A percentile compares a stretch with the other conserved stretches of the same genome.
phyloP scores from a whole-genome alignment of 345 rosid genomes.

The Aquilaria sinensis region DNA sequence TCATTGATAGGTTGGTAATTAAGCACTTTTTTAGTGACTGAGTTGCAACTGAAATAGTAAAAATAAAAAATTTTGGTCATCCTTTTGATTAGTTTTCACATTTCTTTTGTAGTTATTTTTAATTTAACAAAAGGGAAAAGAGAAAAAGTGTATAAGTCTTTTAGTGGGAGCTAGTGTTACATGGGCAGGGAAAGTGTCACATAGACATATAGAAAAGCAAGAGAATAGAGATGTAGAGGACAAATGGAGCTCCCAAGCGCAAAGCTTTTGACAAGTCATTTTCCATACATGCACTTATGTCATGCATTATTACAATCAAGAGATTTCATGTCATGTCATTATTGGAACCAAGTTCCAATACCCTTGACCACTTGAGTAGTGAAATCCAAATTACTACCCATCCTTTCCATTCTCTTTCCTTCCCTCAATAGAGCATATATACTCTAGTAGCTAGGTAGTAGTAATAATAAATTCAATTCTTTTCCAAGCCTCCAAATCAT shows the following conservation, averaged over 20 bases:
- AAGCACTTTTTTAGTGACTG: too few relatives aligned
- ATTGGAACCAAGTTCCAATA: slow-evolving; percentile 62
- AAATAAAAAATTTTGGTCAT: too few relatives aligned
- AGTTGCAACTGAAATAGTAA: too few relatives aligned
- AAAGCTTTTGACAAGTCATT: slow-evolving; percentile 26
- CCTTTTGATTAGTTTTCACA: too few relatives aligned
- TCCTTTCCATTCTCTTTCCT: slow-evolving; percentile 2
- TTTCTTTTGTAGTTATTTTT: too few relatives aligned
- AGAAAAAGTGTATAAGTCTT: too few relatives aligned
- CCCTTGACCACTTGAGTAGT: slow-evolving; percentile 16
- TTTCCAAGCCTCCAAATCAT: not conserved
- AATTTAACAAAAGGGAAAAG: too few relatives aligned
- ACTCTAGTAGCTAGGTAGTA: not conserved
- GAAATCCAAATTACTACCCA: slow-evolving; percentile 12
- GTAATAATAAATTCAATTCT: not conserved
- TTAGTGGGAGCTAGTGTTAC: too few relatives aligned
- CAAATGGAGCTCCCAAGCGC: not conserved
- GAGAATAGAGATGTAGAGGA: too few relatives aligned
- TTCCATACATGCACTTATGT: slow-evolving; percentile 25
- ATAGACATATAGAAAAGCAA: too few relatives aligned
- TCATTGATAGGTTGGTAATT: too few relatives aligned
- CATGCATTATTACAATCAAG: slow-evolving; percentile 38
- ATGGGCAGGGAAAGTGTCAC: not conserved
- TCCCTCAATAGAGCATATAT: not conserved
- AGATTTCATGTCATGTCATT: slow-evolving; percentile 28